Conservation (phyloP, 495 filamentous ascomycete genomes). For the Cladorrhinum samala region DNA sequence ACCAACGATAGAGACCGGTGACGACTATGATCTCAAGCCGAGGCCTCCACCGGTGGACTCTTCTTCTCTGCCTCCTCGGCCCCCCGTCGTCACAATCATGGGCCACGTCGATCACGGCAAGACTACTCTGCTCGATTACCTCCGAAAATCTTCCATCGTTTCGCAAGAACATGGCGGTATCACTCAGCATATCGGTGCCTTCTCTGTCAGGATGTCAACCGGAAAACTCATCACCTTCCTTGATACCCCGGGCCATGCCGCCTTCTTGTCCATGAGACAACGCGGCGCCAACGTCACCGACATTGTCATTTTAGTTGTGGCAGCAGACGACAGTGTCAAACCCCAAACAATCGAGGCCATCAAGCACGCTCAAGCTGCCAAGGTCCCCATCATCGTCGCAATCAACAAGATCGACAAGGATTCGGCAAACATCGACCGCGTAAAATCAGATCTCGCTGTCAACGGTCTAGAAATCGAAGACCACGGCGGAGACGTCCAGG, state of each 20-base stretch:
- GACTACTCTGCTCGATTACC: conserved; percentile 89
- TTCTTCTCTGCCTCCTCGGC: conserved; percentile 62
- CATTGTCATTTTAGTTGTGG: conserved; percentile 93
- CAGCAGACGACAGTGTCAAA: conserved; percentile 95
- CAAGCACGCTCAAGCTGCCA: conserved; percentile 84
- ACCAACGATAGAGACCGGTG: conserved; percentile 67
- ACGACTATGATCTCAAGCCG: conserved; percentile 66
- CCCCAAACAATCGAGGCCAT: conserved; percentile 96
- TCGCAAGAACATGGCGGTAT: conserved; percentile 93
- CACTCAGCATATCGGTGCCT: conserved; percentile 99
- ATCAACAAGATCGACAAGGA: conserved; percentile 96
- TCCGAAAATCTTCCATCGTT: conserved; percentile 87
- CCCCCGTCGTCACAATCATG: conserved; percentile 98
- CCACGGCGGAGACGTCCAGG: conserved; percentile 90
- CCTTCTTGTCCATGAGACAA: conserved; percentile 92
- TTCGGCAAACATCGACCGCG: conserved; percentile 66
- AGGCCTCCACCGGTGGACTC: conserved; percentile 64
- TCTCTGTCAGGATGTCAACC: conserved; percentile 78
- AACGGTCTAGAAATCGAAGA: conserved; percentile 91
- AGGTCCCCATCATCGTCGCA: conserved; percentile 95
- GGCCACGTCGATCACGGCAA: conserved; percentile 99
- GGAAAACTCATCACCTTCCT: conserved; percentile 92
- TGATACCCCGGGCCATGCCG: conserved; percentile 94
- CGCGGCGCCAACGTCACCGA: conserved; percentile 95
- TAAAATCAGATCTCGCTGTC: conserved; percentile 81